Evolutionary conservation across 208 protist species (phyloP), one percentile per base, ranked within the genome.

Genomic region (Trypanosoma melophagium): DNA sequence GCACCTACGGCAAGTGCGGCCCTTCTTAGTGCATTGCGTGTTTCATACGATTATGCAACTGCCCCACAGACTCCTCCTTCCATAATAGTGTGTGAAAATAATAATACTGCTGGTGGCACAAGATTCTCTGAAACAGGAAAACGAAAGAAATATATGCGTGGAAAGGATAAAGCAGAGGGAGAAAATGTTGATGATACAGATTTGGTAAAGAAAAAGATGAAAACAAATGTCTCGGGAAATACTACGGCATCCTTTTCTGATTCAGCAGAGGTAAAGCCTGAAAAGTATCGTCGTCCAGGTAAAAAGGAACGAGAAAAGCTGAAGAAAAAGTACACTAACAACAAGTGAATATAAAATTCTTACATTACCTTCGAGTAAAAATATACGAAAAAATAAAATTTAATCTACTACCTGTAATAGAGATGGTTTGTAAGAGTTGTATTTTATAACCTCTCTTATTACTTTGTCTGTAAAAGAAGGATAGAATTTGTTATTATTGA

Each of bases 221-320:
- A 60, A 41, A 58, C 45, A 45, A 28, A 47, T 54, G 42, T 8
- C 52, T 49, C 52, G 53, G 52, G 17, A 40, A 52, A 31, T 5
- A 38, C 5, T 21, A 25, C n/a, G n/a, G n/a, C n/a, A n/a, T n/a
- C n/a, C n/a, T n/a, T n/a, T n/a, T n/a, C n/a, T n/a, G n/a, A 66
- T 19, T 54, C 35, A 24, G 47, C 3, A 7, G 66, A 38, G 17
- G 16, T 14, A 31, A 10, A 41, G 8, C 17, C 49, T 12, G 24
- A 5, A 1, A 74, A 69, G 35, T 67, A 76, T 31, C 69, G 66
- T 16, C 74, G 73, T 55, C 74, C 57, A n/a, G 79, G 74, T 55
- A 84, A 81, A 59, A 90, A 86, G 77, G 81, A 90, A 60, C 71
- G 81, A 13, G 28, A 74, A 57, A 60, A 49, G 22, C 19, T 59